Percentiles rank a stretch among this genome's conserved stretches.
Conservation (phyloP, 805 yeast genomes). For the Hanseniaspora meyeri region DNA sequence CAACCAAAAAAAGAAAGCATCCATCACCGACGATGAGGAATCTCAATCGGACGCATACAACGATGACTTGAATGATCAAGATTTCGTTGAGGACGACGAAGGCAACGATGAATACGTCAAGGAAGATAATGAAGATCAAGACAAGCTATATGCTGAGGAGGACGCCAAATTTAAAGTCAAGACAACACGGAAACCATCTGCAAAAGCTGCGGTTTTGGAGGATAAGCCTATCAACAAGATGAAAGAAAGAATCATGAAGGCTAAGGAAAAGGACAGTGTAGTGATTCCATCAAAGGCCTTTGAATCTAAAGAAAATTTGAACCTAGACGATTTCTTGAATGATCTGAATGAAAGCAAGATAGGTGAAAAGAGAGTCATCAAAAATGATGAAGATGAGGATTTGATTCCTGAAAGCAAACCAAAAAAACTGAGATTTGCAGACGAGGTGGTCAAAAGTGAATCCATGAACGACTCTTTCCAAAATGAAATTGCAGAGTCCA, state of each 20-base stretch:
- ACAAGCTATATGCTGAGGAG: slow-evolving; percentile 24
- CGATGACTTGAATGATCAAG: background rate
- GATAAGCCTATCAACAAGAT: background rate
- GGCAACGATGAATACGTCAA: slow-evolving; percentile 11
- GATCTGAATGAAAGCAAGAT: background rate
- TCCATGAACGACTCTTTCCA: background rate
- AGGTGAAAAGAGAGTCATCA: slow-evolving; percentile 2
- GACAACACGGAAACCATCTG: background rate
- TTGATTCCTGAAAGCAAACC: slow-evolving; percentile 10
- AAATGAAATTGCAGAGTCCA: background rate
- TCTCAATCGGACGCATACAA: background rate
- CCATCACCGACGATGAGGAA: background rate
- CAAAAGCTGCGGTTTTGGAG: background rate
- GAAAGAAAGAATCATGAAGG: slow-evolving; percentile 1
- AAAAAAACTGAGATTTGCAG: slow-evolving; percentile 15
- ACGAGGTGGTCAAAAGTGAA: background rate
- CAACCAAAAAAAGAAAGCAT: background rate
- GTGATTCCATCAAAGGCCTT: slow-evolving; percentile 30
- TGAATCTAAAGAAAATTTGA: slow-evolving; percentile 21
- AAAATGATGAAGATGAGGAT: slow-evolving; percentile 3
- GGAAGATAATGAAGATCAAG: slow-evolving; percentile 1
- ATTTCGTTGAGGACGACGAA: slow-evolving; percentile 6
- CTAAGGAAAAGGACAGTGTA: slow-evolving; percentile 16
- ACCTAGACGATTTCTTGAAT: slow-evolving; percentile 15
- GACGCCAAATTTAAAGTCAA: slow-evolving; percentile 11